Evolutionary conservation across 192 early-diverging fungal species (phyloP).

Genomic region (Gryganskiella cystojenkinii): DNA sequence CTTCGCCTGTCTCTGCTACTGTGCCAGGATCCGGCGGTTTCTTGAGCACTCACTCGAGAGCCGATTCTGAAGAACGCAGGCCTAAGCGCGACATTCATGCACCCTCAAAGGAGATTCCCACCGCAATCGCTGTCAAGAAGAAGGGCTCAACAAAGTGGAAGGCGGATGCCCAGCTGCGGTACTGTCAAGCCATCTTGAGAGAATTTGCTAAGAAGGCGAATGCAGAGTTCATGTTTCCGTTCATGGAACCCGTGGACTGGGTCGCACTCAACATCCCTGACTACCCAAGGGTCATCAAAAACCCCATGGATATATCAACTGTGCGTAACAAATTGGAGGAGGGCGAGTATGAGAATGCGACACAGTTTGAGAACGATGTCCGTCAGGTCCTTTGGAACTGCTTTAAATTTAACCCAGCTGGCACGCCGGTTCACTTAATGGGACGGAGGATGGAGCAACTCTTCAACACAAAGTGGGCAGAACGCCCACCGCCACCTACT

Average conservation of each 20-base stretch:
- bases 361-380: slow-evolving; percentile 76
- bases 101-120: slow-evolving; percentile 57
- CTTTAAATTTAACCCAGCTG: slow-evolving; percentile 75
- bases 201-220: slow-evolving; percentile 79
- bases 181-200: slow-evolving; percentile 69
- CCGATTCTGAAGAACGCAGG: slow-evolving; percentile 62
- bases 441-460: slow-evolving; percentile 72
- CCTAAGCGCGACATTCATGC: slow-evolving; percentile 78
- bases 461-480: slow-evolving; percentile 78
- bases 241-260: slow-evolving; percentile 88
- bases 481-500: slow-evolving; percentile 48
- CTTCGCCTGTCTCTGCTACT: background rate
- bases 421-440: slow-evolving; percentile 68
- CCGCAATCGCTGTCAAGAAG: slow-evolving; percentile 33
- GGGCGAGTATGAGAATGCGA: slow-evolving; percentile 66
- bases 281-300: slow-evolving; percentile 84
- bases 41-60: slow-evolving; percentile 24
- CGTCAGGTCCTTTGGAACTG: slow-evolving; percentile 83
- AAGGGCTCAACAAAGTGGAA: slow-evolving; percentile 58
- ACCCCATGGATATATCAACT: slow-evolving; percentile 86
- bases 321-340: slow-evolving; percentile 70
- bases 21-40: slow-evolving; percentile 9
- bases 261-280: slow-evolving; percentile 89
- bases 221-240: slow-evolving; percentile 76
- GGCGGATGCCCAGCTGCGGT: slow-evolving; percentile 65